Conservation (phyloP, 2,329 filamentous ascomycete species). For the Penicillium vulpinum region DNA sequence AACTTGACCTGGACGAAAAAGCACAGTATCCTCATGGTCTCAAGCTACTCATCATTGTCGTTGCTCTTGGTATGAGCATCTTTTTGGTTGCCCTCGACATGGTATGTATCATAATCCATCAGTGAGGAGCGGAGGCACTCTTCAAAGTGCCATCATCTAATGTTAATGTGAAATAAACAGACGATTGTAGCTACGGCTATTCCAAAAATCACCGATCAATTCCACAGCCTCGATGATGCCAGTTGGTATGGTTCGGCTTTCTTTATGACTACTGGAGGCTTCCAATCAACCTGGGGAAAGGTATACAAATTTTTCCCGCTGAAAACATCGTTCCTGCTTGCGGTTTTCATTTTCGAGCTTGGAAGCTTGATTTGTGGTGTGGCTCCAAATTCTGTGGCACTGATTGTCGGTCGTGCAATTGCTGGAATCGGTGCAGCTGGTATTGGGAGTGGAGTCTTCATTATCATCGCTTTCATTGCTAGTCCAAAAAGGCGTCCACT, state of each 20-base stretch:
- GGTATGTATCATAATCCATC: background rate
- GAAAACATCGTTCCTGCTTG: slow-evolving; percentile 36
- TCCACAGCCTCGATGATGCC: slow-evolving; percentile 31
- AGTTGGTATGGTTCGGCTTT: slow-evolving; percentile 42
- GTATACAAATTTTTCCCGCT: slow-evolving; percentile 33
- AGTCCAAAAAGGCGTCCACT: background rate
- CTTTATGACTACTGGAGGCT: slow-evolving; percentile 36
- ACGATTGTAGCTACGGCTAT: slow-evolving; percentile 19
- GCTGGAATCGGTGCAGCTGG: slow-evolving; percentile 40
- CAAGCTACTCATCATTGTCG: background rate
- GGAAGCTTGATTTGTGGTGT: slow-evolving; percentile 45
- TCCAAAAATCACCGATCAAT: slow-evolving; percentile 31
- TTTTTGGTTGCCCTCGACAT: background rate
- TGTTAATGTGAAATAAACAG: background rate
- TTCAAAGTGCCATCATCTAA: background rate
- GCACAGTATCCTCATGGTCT: background rate
- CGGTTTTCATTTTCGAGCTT: slow-evolving; percentile 46
- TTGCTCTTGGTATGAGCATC: background rate
- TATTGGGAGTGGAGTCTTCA: slow-evolving; percentile 30
- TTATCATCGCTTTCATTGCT: slow-evolving; percentile 26
- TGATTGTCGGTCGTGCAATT: slow-evolving; percentile 45
- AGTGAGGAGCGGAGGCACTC: background rate
- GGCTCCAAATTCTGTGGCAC: slow-evolving; percentile 32
- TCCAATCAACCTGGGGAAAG: slow-evolving; percentile 37
- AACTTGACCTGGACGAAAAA: background rate